Evolutionary conservation across 164 flowering plant genomes (phyloP).

Genomic region (Stephania yunnanensis): DNA sequence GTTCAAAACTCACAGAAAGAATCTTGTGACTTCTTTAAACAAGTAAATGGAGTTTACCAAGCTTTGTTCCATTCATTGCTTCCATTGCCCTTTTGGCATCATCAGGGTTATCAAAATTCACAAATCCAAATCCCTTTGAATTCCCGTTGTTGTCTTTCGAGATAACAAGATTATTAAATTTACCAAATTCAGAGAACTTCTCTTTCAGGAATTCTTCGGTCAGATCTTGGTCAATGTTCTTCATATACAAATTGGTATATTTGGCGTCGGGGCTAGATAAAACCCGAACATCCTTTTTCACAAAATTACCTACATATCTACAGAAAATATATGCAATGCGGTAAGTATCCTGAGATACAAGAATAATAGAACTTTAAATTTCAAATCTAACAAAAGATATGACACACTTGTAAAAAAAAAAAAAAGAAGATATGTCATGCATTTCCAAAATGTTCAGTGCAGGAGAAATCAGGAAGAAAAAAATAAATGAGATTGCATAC

Average conservation of each 20-base stretch:
- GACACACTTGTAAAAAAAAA: background rate
- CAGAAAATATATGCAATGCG: background rate
- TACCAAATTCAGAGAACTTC: conserved; percentile 71
- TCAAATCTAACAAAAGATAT: background rate
- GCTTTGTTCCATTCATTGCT: conserved; percentile 56
- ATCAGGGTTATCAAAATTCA: conserved; percentile 66
- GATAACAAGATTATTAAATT: conserved; percentile 47
- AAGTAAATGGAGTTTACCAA: conserved; percentile 38
- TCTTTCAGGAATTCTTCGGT: conserved; percentile 53
- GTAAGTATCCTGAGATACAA: background rate
- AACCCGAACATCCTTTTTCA: conserved; percentile 57
- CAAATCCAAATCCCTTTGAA: conserved; percentile 92
- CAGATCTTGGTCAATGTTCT: conserved; percentile 62
- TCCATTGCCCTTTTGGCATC: conserved; percentile 69
- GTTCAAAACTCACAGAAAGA: background rate
- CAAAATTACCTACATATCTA: conserved; percentile 67
- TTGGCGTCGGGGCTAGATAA: conserved; percentile 43
- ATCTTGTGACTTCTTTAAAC: background rate
- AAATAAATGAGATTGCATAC: conserved; percentile 29
- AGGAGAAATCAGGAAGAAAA: background rate
- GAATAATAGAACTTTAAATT: background rate
- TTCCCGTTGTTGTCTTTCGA: conserved; percentile 54
- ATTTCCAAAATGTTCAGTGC: background rate
- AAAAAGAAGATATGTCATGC: background rate
- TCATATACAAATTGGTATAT: conserved; percentile 73